A percentile compares a stretch with the other conserved stretches of the same genome.
Evolutionary conservation across 352 stramenopile genomes (phyloP).

Genomic region (Saprolegnia diclina): DNA sequence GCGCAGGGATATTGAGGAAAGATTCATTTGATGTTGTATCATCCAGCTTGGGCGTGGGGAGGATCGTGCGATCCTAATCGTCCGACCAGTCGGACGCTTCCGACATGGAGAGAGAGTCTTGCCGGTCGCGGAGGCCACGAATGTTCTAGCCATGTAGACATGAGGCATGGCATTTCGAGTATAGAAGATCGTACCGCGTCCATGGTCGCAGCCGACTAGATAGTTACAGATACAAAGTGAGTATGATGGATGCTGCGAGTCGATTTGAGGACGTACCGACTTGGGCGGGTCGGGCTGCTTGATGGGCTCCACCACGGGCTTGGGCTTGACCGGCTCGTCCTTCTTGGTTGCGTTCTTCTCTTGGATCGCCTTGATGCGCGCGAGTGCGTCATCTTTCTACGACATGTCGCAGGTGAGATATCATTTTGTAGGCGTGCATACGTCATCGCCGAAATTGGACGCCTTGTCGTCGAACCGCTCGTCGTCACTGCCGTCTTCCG

Average conservation of each 20-base stretch:
- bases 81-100: conserved; percentile 85
- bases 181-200: background rate
- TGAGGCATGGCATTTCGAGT: conserved; percentile 13
- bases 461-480: conserved; percentile 40
- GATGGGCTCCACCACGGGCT: conserved; percentile 31
- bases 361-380: conserved; percentile 78
- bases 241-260: conserved; percentile 39
- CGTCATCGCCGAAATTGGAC: conserved; percentile 60
- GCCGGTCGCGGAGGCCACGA: conserved; percentile 61
- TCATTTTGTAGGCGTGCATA: background rate
- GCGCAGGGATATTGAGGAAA: too few relatives aligned
- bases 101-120: conserved; percentile 75
- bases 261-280: conserved; percentile 47
- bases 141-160: conserved; percentile 80
- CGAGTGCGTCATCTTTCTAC: conserved; percentile 57
- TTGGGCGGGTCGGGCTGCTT: conserved; percentile 51
- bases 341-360: conserved; percentile 52
- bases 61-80: conserved; percentile 33
- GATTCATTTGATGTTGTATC: too few relatives aligned
- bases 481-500: conserved; percentile 66
- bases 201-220: background rate
- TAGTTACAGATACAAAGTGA: conserved; percentile 27
- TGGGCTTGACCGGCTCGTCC: conserved; percentile 33
- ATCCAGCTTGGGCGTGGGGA: background rate
- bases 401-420: conserved; percentile 14